These are phyloP conservation scores for Jacaranda copaia DNA, from an alignment of 257 asterid genomes.

Conservation along the genomic window DNA sequence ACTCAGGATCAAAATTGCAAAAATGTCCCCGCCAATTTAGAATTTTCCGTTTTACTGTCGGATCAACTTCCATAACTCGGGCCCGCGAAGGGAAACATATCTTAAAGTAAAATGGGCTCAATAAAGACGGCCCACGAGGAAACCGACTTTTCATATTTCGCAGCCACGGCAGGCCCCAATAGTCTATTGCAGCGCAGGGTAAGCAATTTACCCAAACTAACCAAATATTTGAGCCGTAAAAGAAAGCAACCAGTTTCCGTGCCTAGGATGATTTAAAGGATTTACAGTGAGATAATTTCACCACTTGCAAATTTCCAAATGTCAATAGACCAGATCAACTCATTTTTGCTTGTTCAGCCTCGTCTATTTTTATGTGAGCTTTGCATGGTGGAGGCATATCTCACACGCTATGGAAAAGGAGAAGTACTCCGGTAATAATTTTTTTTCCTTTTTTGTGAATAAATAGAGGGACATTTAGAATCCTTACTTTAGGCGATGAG, in stretches of 20 bases:
- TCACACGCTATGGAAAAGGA: background rate
- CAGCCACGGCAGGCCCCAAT: too few relatives aligned
- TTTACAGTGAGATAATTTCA: too few relatives aligned
- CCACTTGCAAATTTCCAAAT: too few relatives aligned
- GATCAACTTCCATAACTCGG: background rate
- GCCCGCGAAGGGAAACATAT: background rate
- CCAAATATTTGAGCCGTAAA: too few relatives aligned
- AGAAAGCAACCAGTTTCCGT: too few relatives aligned
- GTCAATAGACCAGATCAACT: too few relatives aligned
- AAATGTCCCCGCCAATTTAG: background rate
- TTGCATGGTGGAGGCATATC: background rate
- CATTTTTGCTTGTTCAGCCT: too few relatives aligned
- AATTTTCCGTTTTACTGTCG: background rate
- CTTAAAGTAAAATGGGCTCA: background rate
- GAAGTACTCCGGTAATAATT: slow-evolving; percentile 12
- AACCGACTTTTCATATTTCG: too few relatives aligned
- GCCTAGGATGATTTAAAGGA: too few relatives aligned
- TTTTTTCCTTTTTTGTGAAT: background rate
- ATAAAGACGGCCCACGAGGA: background rate
- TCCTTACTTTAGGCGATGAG: slow-evolving; percentile 70
- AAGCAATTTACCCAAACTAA: too few relatives aligned
- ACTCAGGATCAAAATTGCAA: background rate
- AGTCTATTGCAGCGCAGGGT: too few relatives aligned
- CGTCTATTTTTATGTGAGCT: background rate
- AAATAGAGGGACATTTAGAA: slow-evolving; percentile 16